These are phyloP conservation scores for Scheffersomyces parashehatae DNA, from an alignment of 1,139 yeast species.

Conservation along the genomic window DNA sequence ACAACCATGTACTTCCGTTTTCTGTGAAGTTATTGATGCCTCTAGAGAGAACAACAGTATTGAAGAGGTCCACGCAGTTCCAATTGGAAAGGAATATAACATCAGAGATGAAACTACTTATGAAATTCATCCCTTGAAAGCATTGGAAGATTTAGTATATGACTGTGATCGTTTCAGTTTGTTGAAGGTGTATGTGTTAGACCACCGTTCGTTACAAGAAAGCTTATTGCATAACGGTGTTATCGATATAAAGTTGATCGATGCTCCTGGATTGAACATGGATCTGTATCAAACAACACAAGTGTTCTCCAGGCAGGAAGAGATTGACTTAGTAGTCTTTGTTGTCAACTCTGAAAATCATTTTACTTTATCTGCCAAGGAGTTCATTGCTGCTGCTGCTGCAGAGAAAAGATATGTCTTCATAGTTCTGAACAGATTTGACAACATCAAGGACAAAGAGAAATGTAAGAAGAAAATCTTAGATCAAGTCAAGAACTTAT, in stretches of 20 bases:
- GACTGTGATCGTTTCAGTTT: constrained; percentile 72
- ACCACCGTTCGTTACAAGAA: constrained; percentile 64
- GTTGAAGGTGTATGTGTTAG: constrained; percentile 80
- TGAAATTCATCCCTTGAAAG: constrained; percentile 51
- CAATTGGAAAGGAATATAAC: constrained; percentile 58
- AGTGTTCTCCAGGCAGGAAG: constrained; percentile 94
- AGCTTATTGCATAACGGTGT: constrained; percentile 86
- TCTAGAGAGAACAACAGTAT: constrained; percentile 62
- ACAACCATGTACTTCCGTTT: constrained; percentile 96
- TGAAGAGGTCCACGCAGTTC: constrained; percentile 96
- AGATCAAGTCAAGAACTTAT: constrained; percentile 82
- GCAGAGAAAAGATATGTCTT: constrained; percentile 89
- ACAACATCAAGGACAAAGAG: constrained; percentile 75
- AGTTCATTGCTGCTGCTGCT: constrained; percentile 88
- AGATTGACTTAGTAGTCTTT: constrained; percentile 92
- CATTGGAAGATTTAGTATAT: constrained; percentile 69
- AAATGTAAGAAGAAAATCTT: constrained; percentile 75
- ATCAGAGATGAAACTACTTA: constrained; percentile 67
- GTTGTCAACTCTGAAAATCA: constrained; percentile 97
- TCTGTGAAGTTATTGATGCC: constrained; percentile 91
- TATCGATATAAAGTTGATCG: constrained; percentile 88
- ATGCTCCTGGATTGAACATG: constrained; percentile 95
- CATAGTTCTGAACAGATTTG: constrained; percentile 92
- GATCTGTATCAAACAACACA: constrained; percentile 95
- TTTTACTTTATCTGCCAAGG: constrained; percentile 90